Base-by-base conservation (phyloP, 169 alveolate species). In the Toxoplasma gondii region DNA sequence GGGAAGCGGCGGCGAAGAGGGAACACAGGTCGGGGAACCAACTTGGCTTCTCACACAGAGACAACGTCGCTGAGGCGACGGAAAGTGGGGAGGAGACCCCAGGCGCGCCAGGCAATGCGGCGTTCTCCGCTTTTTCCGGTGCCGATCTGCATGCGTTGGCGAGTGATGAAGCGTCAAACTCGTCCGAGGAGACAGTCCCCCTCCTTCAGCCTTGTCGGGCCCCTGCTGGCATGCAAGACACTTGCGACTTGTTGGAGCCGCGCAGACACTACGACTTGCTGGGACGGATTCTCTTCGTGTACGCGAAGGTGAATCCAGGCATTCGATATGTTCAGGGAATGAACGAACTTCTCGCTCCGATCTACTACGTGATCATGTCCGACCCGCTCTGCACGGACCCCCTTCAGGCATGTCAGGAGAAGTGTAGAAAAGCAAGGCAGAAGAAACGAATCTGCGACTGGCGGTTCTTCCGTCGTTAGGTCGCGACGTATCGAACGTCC, bases 261-360 rank as follows among this genome's bases (percentile, higher is more conserved):
- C 91, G 49, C 54, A 87, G 94, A 4, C 97, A 96, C 82, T 96
- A 90, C 93, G 98, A 96, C 86, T 96, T 96, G 87, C 83, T 97
- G 83, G 92, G 96, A 31, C 93, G 98, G 78, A 96, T 98, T 16
- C 93, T 98, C 64, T 98, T 97, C 88, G 95, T 97, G 43, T 97
- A 97, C 95, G 98, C 99, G 0, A 97, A 95, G 86, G 95, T 96
- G 87, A 97, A 97, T 92, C 98, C 98, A 31, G 98, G 98, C 88
- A 90, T 94, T 34, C 91, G 94, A 49, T 94, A 94, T 80, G 94
- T 94, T 12, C 96, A 94, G 64, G 99, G 99, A 90, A 98, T 98
- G 99, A 97, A 98, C 94, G 99, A 98, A 92, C 88, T 98, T 38
- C 94, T 98, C 49, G 98, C 99, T 45, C 96, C 97, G 49, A 92